Percentiles rank a stretch among this genome's conserved stretches.
phyloP scores from a whole-genome alignment of 495 filamentous ascomycete genomes.

The Penicillium paradoxum region DNA sequence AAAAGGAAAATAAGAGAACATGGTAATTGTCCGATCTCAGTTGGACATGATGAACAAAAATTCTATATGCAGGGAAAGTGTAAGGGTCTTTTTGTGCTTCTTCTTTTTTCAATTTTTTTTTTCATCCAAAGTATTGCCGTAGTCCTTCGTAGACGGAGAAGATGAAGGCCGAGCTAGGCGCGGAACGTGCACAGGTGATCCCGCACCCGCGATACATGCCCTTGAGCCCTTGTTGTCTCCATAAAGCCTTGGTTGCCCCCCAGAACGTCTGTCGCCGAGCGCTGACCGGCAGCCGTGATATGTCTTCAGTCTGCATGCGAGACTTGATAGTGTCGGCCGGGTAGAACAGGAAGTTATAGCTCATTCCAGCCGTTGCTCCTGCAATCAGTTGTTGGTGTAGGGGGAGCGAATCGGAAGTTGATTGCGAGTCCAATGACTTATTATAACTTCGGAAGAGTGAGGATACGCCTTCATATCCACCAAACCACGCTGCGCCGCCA shows the following conservation, averaged over 20 bases:
- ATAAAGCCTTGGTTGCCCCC: constrained; percentile 62
- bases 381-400: constrained; percentile 80
- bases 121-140: constrained; percentile 56
- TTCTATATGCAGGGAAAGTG: constrained; percentile 7
- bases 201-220: constrained; percentile 92
- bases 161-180: constrained; percentile 94
- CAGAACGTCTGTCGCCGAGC: constrained; percentile 57
- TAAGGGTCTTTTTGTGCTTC: neutral
- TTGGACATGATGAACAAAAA: neutral
- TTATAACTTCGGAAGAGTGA: constrained; percentile 54
- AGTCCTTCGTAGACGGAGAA: constrained; percentile 89
- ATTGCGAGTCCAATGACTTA: constrained; percentile 3
- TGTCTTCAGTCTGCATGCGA: constrained; percentile 86
- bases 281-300: constrained; percentile 34
- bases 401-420: constrained; percentile 19
- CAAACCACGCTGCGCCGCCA: constrained; percentile 93
- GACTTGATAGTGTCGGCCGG: constrained; percentile 96
- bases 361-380: constrained; percentile 87
- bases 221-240: constrained; percentile 72
- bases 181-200: constrained; percentile 80
- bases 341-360: constrained; percentile 94
- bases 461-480: constrained; percentile 76
- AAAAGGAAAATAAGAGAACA: neutral
- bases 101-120: neutral
- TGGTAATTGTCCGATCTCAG: neutral